Evolutionary conservation across 2,329 filamentous ascomycete genomes (phyloP).

Genomic region (Venturiaceae sp.): DNA sequence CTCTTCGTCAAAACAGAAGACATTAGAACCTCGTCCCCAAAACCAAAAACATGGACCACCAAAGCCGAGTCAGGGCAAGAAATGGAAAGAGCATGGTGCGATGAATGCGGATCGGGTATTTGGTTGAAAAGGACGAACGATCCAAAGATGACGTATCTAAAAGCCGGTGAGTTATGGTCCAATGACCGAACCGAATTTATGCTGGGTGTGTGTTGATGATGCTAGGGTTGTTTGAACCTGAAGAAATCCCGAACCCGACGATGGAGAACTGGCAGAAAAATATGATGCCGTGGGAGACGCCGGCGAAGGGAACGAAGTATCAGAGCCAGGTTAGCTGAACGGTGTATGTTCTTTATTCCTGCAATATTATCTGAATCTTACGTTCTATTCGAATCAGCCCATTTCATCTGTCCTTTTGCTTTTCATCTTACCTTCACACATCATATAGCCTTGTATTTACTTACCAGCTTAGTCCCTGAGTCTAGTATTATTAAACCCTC

Average conservation of each 20-base stretch:
- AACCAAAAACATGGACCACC: not conserved
- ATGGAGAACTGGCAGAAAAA: conserved; percentile 4
- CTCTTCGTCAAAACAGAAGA: not conserved
- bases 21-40: not conserved
- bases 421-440: no score
- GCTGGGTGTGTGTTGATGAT: not conserved
- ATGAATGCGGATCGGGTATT: not conserved
- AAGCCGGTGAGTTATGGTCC: not conserved
- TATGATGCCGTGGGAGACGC: not conserved
- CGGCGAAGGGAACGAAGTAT: not conserved
- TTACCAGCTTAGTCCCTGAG: no score
- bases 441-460: no score
- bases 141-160: not conserved
- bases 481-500: no score
- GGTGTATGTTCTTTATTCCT: no score
- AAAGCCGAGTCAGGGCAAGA: not conserved
- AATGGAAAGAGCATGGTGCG: conserved; percentile 2
- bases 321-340: not conserved
- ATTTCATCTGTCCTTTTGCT: no score
- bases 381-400: no score
- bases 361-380: no score
- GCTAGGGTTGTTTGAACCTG: not conserved
- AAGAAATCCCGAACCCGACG: not conserved
- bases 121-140: not conserved
- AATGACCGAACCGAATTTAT: no score